Conservation (phyloP, 176 grass and related monocot genomes). For the Carex myosuroides region DNA sequence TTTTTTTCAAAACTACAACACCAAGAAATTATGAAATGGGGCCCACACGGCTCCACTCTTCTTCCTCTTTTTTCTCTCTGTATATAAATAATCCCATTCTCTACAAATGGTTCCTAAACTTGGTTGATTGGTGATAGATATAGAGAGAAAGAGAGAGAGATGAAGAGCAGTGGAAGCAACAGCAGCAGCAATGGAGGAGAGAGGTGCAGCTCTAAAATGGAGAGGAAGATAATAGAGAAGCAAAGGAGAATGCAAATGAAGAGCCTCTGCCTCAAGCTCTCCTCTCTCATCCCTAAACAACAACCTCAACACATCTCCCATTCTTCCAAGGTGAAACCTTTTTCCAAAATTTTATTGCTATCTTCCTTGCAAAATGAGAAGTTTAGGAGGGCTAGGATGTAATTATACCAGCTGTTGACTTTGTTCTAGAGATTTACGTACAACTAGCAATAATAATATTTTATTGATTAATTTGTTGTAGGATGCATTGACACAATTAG, state of each 20-base stretch:
- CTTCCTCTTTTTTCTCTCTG: background rate
- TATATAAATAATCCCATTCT: background rate
- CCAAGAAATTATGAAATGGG: background rate
- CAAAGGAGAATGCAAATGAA: constrained; percentile 76
- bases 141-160: background rate
- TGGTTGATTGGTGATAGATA: too few species aligned
- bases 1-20: background rate
- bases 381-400: background rate
- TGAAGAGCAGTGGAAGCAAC: constrained; percentile 49
- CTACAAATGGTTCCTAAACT: background rate
- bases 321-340: background rate
- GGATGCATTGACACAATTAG: constrained; percentile 55
- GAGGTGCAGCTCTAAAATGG: constrained; percentile 29
- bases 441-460: too few species aligned
- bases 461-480: background rate
- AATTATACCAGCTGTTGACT: background rate
- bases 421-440: background rate
- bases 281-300: constrained; percentile 52
- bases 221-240: constrained; percentile 83
- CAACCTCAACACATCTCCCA: background rate
- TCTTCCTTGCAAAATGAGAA: background rate
- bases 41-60: background rate
- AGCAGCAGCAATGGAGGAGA: constrained; percentile 22
- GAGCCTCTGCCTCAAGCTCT: constrained; percentile 60
- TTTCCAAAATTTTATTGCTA: background rate